Percentiles rank a stretch among this genome's conserved stretches.
These are phyloP conservation scores for Solanum phureja DNA, from an alignment of 257 asterid species.

Conservation along the genomic window DNA sequence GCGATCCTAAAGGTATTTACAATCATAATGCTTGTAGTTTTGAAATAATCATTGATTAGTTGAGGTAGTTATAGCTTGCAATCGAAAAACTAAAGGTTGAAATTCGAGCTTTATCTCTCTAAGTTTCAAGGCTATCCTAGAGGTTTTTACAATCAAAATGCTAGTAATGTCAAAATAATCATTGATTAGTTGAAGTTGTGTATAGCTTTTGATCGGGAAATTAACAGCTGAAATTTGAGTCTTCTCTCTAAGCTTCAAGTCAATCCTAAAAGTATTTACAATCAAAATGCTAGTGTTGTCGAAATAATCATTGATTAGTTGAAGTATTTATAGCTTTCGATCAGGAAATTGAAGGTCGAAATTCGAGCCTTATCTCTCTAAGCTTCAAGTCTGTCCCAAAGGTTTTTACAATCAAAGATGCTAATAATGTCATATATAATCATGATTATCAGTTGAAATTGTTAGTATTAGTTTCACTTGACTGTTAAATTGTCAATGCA, in stretches of 20 bases:
- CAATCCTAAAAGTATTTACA: neutral
- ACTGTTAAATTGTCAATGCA: slow-evolving; percentile 1
- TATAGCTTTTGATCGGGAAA: neutral
- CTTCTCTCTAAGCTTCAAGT: neutral
- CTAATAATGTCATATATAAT: neutral
- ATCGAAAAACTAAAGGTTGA: no score
- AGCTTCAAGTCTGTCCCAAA: neutral
- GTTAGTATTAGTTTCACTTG: neutral
- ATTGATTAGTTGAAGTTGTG: neutral
- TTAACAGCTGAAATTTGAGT: neutral
- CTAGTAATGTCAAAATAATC: neutral
- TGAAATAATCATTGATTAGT: neutral
- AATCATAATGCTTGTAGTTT: neutral
- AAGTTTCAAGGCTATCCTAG: neutral
- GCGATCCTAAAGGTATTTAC: neutral
- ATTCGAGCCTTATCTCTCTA: neutral
- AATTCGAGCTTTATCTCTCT: slow-evolving; percentile 9
- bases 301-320: neutral
- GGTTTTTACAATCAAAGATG: neutral
- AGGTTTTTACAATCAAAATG: neutral
- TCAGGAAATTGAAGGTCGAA: neutral
- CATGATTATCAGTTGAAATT: neutral
- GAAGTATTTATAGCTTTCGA: neutral
- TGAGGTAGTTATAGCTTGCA: neutral
- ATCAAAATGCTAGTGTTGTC: neutral